phyloP scores from a whole-genome alignment of 805 yeast species.

The Wickerhamomyces strasburgensis region DNA sequence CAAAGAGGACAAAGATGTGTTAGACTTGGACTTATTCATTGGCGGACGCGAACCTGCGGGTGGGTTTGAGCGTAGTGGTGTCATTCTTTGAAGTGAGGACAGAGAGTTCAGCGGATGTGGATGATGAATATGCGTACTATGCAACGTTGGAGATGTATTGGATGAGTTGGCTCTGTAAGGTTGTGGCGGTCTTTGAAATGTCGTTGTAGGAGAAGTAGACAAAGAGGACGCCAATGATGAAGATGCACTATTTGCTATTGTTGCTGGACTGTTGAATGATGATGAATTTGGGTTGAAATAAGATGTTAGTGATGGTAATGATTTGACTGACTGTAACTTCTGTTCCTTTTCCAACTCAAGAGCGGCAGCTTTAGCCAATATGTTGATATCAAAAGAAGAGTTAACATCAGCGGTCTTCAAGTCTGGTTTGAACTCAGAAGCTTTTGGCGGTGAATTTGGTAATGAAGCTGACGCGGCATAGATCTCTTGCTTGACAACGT shows the following conservation, averaged over 20 bases:
- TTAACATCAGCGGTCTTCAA: slow-evolving; percentile 4
- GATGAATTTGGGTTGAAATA: slow-evolving; percentile 15
- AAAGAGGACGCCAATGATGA: slow-evolving; percentile 9
- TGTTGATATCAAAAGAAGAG: slow-evolving; percentile 25
- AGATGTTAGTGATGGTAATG: slow-evolving; percentile 24
- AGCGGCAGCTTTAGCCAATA: slow-evolving; percentile 27
- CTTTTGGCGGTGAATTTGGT: slow-evolving; percentile 22
- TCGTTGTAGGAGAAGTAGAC: slow-evolving; percentile 12
- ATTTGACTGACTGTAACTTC: slow-evolving; percentile 24
- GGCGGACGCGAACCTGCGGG: slow-evolving; percentile 20
- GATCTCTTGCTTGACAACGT: slow-evolving; percentile 8
- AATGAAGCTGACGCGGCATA: slow-evolving; percentile 11
- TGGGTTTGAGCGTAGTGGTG: slow-evolving; percentile 40
- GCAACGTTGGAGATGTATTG: slow-evolving; percentile 19
- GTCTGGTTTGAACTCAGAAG: slow-evolving; percentile 10
- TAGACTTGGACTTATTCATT: slow-evolving; percentile 21
- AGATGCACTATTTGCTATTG: slow-evolving; percentile 2
- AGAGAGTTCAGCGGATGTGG: slow-evolving; percentile 34
- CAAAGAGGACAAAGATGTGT: slow-evolving; percentile 23
- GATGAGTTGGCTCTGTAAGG: slow-evolving; percentile 14
- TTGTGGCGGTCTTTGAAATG: slow-evolving; percentile 14
- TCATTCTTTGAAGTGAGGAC: slow-evolving; percentile 57
- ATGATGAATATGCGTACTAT: slow-evolving; percentile 19
- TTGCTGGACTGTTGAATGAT: slow-evolving; percentile 1
- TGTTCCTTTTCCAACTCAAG: slow-evolving; percentile 27